phyloP scores from a whole-genome alignment of 106 monocot genomes.

The Amphibolis antarctica region DNA sequence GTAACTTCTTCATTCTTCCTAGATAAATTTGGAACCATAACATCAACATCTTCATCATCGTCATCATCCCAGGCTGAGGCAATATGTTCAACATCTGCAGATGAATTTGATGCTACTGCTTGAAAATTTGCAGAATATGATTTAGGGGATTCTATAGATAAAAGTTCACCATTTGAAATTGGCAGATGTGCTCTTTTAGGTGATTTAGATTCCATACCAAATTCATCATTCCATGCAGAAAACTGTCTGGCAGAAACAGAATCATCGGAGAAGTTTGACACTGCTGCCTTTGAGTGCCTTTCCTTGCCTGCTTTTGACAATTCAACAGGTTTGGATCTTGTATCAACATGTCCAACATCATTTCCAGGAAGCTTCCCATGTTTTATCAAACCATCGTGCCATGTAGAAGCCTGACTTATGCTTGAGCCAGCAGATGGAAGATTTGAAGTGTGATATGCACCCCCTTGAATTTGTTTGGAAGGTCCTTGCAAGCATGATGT shows the following conservation, averaged over 20 bases:
- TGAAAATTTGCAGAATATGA: slow-evolving; percentile 2
- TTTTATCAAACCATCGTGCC: slow-evolving; percentile 27
- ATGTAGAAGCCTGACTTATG: slow-evolving; percentile 22
- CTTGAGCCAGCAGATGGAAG: slow-evolving; percentile 18
- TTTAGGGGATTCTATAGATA: neutral
- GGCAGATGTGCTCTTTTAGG: slow-evolving; percentile 3
- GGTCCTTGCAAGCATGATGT: slow-evolving; percentile 11
- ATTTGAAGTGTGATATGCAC: slow-evolving; percentile 7
- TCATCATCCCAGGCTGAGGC: slow-evolving; percentile 19
- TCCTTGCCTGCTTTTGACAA: slow-evolving; percentile 11
- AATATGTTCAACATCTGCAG: neutral
- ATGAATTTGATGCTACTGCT: neutral
- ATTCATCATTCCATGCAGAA: slow-evolving; percentile 59
- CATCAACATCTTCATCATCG: slow-evolving; percentile 13
- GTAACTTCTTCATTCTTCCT: neutral
- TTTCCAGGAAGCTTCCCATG: slow-evolving; percentile 8
- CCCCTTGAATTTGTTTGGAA: slow-evolving; percentile 25
- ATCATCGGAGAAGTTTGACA: slow-evolving; percentile 9
- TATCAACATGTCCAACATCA: neutral
- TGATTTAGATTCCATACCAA: slow-evolving; percentile 3
- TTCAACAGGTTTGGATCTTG: slow-evolving; percentile 14
- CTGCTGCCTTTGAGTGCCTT: neutral
- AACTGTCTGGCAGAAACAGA: slow-evolving; percentile 6
- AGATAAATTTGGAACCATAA: neutral
- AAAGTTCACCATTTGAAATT: slow-evolving; percentile 3